Evolutionary conservation across 768 basidiomycete species (phyloP).

Genomic region (Rubroboletus pulcherrimus): DNA sequence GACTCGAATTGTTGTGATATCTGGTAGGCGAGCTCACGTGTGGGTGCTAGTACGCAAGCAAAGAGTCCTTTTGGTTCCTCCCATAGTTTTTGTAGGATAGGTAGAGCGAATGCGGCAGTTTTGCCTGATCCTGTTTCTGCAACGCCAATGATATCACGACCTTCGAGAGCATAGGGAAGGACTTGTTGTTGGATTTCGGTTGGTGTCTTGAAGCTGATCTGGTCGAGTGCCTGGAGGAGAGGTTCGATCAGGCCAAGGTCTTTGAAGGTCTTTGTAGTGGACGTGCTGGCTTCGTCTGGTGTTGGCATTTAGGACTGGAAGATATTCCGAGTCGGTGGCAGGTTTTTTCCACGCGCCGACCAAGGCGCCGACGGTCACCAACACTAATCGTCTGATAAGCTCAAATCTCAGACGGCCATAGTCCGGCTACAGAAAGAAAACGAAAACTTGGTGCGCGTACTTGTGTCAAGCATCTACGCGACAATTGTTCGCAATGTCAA

Average conservation of each 20-base stretch:
- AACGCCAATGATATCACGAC: constrained; percentile 96
- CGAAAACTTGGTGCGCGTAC: neutral
- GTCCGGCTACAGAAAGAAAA: neutral
- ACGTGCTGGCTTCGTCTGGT: constrained; percentile 59
- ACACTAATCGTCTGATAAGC: neutral
- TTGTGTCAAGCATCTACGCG: neutral
- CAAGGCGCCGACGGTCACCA: no score
- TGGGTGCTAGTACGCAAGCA: constrained; percentile 91
- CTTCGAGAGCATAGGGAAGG: constrained; percentile 84
- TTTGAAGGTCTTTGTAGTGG: constrained; percentile 58
- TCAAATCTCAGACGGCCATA: neutral
- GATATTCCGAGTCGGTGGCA: neutral
- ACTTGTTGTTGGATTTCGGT: constrained; percentile 87
- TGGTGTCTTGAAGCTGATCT: constrained; percentile 78
- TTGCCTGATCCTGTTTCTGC: constrained; percentile 97
- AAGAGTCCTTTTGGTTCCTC: constrained; percentile 92
- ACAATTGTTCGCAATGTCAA: constrained; percentile 27
- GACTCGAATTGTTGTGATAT: constrained; percentile 96
- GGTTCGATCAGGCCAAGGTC: constrained; percentile 87
- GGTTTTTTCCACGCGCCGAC: constrained; percentile 20
- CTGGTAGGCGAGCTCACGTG: constrained; percentile 97
- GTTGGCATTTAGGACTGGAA: constrained; percentile 45
- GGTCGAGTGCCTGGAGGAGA: constrained; percentile 78
- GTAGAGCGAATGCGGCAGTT: constrained; percentile 95
- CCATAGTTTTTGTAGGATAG: constrained; percentile 95